Percentiles rank a stretch among this genome's conserved stretches.
These are phyloP conservation scores for Barnettozyma salicaria DNA, from an alignment of 805 yeast species.

Conservation along the genomic window DNA sequence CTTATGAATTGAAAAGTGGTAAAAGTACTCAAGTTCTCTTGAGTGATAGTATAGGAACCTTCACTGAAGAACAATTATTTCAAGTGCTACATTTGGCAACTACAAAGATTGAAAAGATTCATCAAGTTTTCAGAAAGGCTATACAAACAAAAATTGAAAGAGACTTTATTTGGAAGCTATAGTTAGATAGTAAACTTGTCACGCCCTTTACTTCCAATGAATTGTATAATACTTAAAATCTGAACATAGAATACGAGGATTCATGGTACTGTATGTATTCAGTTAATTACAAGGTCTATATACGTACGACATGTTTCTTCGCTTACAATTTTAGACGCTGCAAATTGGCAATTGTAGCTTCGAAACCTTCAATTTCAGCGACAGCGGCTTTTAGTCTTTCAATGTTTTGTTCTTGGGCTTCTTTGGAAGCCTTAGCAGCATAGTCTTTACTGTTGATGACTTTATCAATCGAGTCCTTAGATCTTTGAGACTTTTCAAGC, in stretches of 20 bases:
- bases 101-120: slow-evolving; percentile 38
- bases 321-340: slow-evolving; percentile 62
- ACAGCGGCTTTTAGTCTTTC: slow-evolving; percentile 59
- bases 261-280: no score
- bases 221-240: no score
- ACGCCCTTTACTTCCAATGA: no score
- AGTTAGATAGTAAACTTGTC: slow-evolving; percentile 1
- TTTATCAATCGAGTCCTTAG: slow-evolving; percentile 61
- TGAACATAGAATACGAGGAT: no score
- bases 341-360: slow-evolving; percentile 78
- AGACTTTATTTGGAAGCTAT: slow-evolving; percentile 56
- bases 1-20: slow-evolving; percentile 48
- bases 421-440: slow-evolving; percentile 74
- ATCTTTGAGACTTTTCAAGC: slow-evolving; percentile 56
- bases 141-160: slow-evolving; percentile 41
- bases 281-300: slow-evolving; percentile 1
- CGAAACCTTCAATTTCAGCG: slow-evolving; percentile 89
- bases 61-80: slow-evolving; percentile 50
- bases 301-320: no score
- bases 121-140: slow-evolving; percentile 41
- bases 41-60: slow-evolving; percentile 68
- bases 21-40: slow-evolving; percentile 51
- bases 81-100: slow-evolving; percentile 48
- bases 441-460: slow-evolving; percentile 69
- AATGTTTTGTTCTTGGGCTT: slow-evolving; percentile 72